Evolutionary conservation across 2,329 filamentous ascomycete genomes (phyloP).

Genomic region (Exophiala xenobiotica): DNA sequence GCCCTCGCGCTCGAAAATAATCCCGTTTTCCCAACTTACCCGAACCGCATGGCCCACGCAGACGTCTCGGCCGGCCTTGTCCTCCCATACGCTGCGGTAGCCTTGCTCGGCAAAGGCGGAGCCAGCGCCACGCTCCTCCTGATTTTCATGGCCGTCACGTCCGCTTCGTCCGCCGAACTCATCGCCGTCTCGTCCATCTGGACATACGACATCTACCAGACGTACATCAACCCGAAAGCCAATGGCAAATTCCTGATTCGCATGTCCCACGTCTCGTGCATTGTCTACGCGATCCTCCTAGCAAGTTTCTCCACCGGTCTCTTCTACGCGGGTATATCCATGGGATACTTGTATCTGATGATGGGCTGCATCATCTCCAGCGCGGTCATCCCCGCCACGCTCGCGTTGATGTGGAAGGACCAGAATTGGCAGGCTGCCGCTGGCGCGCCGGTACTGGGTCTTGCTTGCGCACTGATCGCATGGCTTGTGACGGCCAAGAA

Average conservation of each 20-base stretch:
- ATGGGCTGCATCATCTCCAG: constrained; percentile 91
- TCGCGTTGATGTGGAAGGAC: constrained; percentile 76
- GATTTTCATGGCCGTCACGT: constrained; percentile 88
- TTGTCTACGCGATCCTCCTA: constrained; percentile 75
- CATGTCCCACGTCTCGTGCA: constrained; percentile 71
- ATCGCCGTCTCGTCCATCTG: constrained; percentile 86
- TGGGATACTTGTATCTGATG: constrained; percentile 78
- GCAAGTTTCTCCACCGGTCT: constrained; percentile 75
- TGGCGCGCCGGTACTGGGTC: constrained; percentile 67
- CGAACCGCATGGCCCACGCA: constrained; percentile 65
- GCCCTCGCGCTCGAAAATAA: constrained; percentile 76
- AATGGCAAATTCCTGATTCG: constrained; percentile 75
- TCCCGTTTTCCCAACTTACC: constrained; percentile 57
- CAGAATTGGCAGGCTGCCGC: constrained; percentile 76
- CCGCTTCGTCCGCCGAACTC: constrained; percentile 75
- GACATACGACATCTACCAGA: constrained; percentile 86
- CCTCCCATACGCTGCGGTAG: constrained; percentile 80
- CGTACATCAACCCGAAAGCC: constrained; percentile 77
- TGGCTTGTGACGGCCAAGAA: constrained; percentile 76
- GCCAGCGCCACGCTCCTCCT: constrained; percentile 76
- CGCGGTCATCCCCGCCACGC: constrained; percentile 76
- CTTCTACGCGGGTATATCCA: constrained; percentile 71
- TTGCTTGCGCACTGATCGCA: constrained; percentile 66
- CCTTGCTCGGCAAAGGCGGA: constrained; percentile 76
- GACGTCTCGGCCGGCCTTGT: constrained; percentile 83